Evolutionary conservation across 129 eudicot genomes (phyloP).

Genomic region (Tagetes erecta): DNA sequence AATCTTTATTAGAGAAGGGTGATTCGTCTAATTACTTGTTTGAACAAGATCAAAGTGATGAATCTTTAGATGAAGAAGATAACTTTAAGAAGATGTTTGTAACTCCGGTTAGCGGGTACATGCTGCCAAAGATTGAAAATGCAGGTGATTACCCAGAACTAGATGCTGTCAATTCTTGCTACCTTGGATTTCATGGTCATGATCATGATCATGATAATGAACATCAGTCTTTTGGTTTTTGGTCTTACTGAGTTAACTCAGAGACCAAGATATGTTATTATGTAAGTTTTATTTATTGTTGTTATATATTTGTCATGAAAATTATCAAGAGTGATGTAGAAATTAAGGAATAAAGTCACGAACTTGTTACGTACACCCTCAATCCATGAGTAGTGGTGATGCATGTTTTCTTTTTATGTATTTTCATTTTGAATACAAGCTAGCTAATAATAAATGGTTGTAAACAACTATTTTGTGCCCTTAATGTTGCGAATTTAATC

Average conservation of each 20-base stretch:
- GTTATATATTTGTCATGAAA: constrained; percentile 22
- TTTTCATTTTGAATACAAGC: constrained; percentile 13
- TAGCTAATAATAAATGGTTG: not conserved
- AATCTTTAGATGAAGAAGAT: constrained; percentile 64
- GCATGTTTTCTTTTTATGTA: constrained; percentile 15
- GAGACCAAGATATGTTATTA: constrained; percentile 32
- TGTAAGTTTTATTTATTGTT: constrained; percentile 5
- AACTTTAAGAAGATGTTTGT: constrained; percentile 41
- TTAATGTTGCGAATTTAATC: not conserved
- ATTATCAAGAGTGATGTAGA: constrained; percentile 22
- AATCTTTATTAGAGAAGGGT: constrained; percentile 48
- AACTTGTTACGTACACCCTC: constrained; percentile 34
- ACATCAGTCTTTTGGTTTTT: constrained; percentile 61
- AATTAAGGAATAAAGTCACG: constrained; percentile 27
- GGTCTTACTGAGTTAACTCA: constrained; percentile 63
- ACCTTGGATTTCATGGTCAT: constrained; percentile 50
- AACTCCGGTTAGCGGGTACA: constrained; percentile 34
- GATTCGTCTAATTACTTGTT: constrained; percentile 52
- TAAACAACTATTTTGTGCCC: constrained; percentile 16
- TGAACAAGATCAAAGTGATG: constrained; percentile 68
- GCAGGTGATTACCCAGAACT: constrained; percentile 33
- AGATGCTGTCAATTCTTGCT: constrained; percentile 45
- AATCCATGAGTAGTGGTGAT: constrained; percentile 28
- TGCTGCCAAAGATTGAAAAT: constrained; percentile 44
- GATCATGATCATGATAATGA: constrained; percentile 33